Evolutionary conservation across 768 basidiomycete genomes (phyloP).

Genomic region (Agaricus blazei): DNA sequence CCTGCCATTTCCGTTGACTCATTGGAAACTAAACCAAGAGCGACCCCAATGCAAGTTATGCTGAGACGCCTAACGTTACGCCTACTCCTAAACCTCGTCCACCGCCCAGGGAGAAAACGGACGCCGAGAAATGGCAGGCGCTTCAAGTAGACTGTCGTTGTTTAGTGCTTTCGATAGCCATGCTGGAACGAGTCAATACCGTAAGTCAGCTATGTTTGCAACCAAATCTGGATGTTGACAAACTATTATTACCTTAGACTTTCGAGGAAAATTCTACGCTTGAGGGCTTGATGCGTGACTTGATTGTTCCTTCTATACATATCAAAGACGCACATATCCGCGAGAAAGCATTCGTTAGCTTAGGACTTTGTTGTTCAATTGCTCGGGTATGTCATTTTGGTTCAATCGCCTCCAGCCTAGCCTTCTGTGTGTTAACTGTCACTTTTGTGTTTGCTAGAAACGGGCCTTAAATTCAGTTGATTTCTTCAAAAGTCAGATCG

Average conservation of each 20-base stretch:
- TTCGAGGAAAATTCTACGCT: conserved; percentile 78
- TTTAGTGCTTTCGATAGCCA: conserved; percentile 74
- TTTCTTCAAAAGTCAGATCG: conserved; percentile 79
- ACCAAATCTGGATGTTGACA: background rate
- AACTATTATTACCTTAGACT: conserved; percentile 36
- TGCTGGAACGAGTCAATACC: conserved; percentile 87
- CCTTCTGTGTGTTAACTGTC: background rate
- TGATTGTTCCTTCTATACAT: conserved; percentile 88
- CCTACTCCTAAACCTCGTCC: conserved; percentile 19
- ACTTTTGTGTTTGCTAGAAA: conserved; percentile 27
- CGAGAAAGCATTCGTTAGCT: conserved; percentile 72
- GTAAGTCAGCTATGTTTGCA: conserved; percentile 43
- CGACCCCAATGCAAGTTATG: conserved; percentile 22
- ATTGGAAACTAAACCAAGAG: background rate
- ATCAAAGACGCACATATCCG: conserved; percentile 80
- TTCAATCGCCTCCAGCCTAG: too few relatives aligned
- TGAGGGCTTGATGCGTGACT: conserved; percentile 74
- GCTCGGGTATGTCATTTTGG: conserved; percentile 44
- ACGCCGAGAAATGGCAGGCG: conserved; percentile 43
- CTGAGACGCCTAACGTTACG: conserved; percentile 20
- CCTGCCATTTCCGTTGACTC: background rate
- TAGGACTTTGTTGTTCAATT: conserved; percentile 85
- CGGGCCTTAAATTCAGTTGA: conserved; percentile 70
- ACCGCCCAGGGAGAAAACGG: conserved; percentile 36
- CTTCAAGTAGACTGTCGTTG: conserved; percentile 61